Conservation (phyloP, 2,329 filamentous ascomycete species). For the Diaporthe capsici region DNA sequence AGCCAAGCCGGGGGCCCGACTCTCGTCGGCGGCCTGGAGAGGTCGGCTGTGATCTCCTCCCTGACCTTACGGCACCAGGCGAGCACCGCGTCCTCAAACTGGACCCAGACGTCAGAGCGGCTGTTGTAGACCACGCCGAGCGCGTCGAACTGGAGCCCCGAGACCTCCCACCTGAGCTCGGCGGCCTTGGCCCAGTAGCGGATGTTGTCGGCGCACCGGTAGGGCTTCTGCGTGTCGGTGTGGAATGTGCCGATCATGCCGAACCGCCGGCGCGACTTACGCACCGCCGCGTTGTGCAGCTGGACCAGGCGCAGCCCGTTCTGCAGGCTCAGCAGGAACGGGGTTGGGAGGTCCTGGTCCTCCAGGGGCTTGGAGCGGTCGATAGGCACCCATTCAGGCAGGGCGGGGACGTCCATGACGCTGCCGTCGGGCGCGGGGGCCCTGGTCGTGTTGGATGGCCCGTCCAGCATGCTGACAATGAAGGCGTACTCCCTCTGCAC, state of each 20-base stretch:
- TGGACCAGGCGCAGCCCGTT: conserved; percentile 86
- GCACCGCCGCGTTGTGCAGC: conserved; percentile 90
- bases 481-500: conserved; percentile 86
- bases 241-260: conserved; percentile 91
- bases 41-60: conserved; percentile 83
- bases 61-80: conserved; percentile 87
- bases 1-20: conserved; percentile 39
- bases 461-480: conserved; percentile 75
- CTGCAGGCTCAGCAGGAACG: conserved; percentile 80
- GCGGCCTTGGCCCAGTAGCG: conserved; percentile 97
- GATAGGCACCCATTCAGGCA: conserved; percentile 78
- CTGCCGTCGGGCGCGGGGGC: conserved; percentile 53
- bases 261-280: conserved; percentile 87
- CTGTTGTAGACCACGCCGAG: conserved; percentile 87
- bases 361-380: conserved; percentile 52
- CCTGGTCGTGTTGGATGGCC: conserved; percentile 36
- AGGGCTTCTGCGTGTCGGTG: conserved; percentile 94
- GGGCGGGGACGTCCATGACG: conserved; percentile 62
- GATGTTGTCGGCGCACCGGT: conserved; percentile 92
- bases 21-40: conserved; percentile 40
- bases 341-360: conserved; percentile 69
- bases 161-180: conserved; percentile 92
- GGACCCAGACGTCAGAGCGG: conserved; percentile 78
- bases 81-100: conserved; percentile 86
- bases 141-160: conserved; percentile 82